Percentiles rank a stretch among this genome's conserved stretches.
Conservation (phyloP, 768 basidiomycete genomes). For the Tylopilus vinaceipallidus region DNA sequence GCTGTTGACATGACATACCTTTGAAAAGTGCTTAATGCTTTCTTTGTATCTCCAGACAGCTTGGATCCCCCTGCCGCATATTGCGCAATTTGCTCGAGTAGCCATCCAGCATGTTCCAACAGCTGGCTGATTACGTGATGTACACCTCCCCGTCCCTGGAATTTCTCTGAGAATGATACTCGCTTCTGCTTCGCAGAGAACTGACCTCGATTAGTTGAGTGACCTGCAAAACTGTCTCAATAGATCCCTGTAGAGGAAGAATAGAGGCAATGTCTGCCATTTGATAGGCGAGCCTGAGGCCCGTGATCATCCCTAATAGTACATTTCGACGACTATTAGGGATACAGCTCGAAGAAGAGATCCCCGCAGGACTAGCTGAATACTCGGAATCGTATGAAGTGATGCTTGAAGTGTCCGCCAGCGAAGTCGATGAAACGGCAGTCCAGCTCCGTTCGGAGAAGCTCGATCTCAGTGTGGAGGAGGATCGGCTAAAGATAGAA, state of each 20-base stretch:
- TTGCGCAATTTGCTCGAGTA: constrained; percentile 9
- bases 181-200: not conserved
- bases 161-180: not conserved
- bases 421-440: not conserved
- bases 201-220: constrained; percentile 9
- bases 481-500: not conserved
- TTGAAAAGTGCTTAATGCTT: not conserved
- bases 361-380: constrained; percentile 3
- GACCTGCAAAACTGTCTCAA: constrained; percentile 6
- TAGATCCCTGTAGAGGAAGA: constrained; percentile 9
- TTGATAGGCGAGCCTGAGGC: constrained; percentile 9
- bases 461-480: not conserved
- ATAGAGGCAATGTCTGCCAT: constrained; percentile 1
- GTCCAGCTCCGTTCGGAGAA: not conserved
- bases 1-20: not conserved
- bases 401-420: too few species aligned
- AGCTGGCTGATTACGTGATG: constrained; percentile 14
- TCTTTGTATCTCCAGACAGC: constrained; percentile 6
- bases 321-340: not conserved
- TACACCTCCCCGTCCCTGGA: constrained; percentile 10
- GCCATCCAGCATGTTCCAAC: constrained; percentile 11
- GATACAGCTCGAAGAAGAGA: constrained; percentile 5
- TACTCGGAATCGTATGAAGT: too few species aligned
- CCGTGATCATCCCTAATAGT: not conserved
- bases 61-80: not conserved